Evolutionary conservation across 352 stramenopile species (phyloP), one percentile per base, ranked within the genome.

Genomic region (Pythium grandisporangium): DNA sequence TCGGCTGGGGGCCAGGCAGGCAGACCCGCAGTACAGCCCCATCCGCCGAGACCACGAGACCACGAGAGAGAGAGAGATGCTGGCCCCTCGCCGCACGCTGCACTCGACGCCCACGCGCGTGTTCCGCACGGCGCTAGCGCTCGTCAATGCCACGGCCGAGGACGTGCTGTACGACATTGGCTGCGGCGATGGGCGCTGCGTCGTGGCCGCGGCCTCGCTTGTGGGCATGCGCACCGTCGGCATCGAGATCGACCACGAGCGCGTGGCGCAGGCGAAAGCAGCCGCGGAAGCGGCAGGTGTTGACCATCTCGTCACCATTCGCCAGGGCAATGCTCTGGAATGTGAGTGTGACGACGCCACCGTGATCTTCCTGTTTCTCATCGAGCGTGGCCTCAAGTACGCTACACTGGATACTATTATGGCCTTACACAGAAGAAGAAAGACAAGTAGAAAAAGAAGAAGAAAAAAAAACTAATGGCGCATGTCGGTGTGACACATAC

Each of bases 161-260:
- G 75, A 92, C 42, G 66, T 89, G 23, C 58, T 92, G 16, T 86
- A 78, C 48, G 78, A 92, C 44, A 42, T 92, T n/a, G 78, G 78
- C 23, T 92, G 78, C 23, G 78, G 78, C 3, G 78, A 92, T 34
- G 78, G 78, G 1, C 69, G 78, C 2, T 63, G 85, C 24, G 59
- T 89, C 17, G 49, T 92, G 13, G 67, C 75, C 32, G 78, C 78
- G 10, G 75, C 75, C 7, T 42, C 38, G 5, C 46, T 42, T 26
- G 61, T 73, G 35, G 59, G 63, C 22, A 68, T 88, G 17, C 67
- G 66, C n/a, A 59, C 65, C 0, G 51, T 84, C 6, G 74, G 77
- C 41, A 76, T 87, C 34, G 70, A 87, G 46, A 87, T 91, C 46
- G 58, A 86, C 40, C 38, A 45, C 2, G 47, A 60, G n/a, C 57